Base-by-base conservation (phyloP, 495 filamentous ascomycete genomes). In the Lasiosphaeria hispida region DNA sequence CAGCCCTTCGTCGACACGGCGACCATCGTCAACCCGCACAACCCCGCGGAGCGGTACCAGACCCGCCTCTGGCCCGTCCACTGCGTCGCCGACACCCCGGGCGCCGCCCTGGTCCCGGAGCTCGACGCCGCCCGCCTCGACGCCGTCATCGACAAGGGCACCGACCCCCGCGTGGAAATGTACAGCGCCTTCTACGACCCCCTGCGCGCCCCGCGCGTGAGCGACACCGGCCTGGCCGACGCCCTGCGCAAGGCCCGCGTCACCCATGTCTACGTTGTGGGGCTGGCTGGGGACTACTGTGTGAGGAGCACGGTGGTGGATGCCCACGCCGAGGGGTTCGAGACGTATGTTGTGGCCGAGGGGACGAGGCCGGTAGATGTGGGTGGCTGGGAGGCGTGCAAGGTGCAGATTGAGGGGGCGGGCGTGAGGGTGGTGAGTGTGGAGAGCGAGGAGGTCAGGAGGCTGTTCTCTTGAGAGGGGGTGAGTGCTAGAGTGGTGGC, bases 211-310 rank as follows among this genome's bases (percentile, higher is more conserved):
- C 77, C 79, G 14, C 71, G 75, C n/a, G 78, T 84, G 11, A 79
- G 80, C 59, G 83, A 85, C 65, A 77, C 79, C 63, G 82, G 84
- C 58, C 73, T 98, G 19, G 79, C 75, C 8, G 73, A 66, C 7
- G 62, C 75, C 49, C 75, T 98, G 57, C 72, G 65, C 41, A 77
- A 77, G 11, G 75, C 70, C 17, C 75, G 72, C n/a, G 77, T 94
- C 35, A 89, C 86, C 7, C 80, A 92, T 66, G 80, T 96, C 3
- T 96, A 87, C 72, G 79, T 91, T 17, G 89, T 89, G 9, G 94
- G 94, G 5, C 68, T 98, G 48, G 92, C 94, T 37, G 86, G 82
- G 34, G 94, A 97, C 72, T 96, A 87, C 69, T 98, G 94, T 71
- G 94, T 98, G 44, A 87, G 85, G 68, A 76, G 67, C 59, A 95